Evolutionary conservation across 495 filamentous ascomycete genomes (phyloP), one percentile per base, ranked within the genome.

Genomic region (Aspergillus ellipticus): DNA sequence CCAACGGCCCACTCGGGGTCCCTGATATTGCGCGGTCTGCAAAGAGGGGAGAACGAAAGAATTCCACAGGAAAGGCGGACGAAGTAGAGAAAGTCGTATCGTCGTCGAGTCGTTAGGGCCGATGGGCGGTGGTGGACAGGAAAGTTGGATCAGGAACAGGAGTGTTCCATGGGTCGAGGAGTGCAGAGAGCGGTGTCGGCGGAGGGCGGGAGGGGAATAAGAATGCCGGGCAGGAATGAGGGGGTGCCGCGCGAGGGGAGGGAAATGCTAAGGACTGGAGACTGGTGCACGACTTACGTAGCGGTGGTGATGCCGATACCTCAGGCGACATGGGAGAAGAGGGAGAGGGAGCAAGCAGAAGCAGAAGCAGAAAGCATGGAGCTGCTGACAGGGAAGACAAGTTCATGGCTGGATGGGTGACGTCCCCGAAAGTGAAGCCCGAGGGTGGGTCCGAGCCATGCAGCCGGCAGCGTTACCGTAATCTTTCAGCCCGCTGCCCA

Each of bases 101-200:
- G 68, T 71, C 68, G 58, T 71, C 58, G 56, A 59, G 49, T 64
- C 66, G 56, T 65, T 39, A 62, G 42, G 20, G 33, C 22, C 22
- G 49, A 21, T 47, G 24, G 28, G 42, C 16, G 24, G 24, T 49
- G 37, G 52, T 11, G 26, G 11, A 31, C 11, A 43, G 26, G 42
- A 20, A 22, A 28, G 26, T 15, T 15, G 42, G 20, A 21, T 24
- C 49, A 45, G 56, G 49, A 49, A 42, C 22, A 60, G 11, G 33
- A 35, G 19, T 46, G 61, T 53, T 64, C 61, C 61, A 60, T 59
- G 57, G 57, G 48, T 46, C 52, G 26, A 47, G 43, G 43, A 50
- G 21, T 47, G 55, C 37, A 35, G 20, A 47, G 35, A 33, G 31
- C 26, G 49, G 52, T 24, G 29, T 35, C 42, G 20, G 11, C 21